phyloP scores from a whole-genome alignment of 768 basidiomycete species.

The Mycena pura region DNA sequence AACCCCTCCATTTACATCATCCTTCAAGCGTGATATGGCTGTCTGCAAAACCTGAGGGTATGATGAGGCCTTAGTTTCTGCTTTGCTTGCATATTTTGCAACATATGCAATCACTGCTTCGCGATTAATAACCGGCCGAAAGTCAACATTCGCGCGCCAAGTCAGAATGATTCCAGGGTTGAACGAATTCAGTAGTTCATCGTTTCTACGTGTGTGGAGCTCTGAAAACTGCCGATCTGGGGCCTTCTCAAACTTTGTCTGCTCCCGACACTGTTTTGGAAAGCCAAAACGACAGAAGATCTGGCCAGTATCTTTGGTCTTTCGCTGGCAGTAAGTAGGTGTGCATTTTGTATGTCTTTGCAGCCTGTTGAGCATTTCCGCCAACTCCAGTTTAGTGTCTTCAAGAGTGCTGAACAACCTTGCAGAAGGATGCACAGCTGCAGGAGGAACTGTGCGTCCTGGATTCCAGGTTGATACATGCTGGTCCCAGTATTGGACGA shows the following conservation, averaged over 20 bases:
- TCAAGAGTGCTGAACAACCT: slow-evolving; percentile 18
- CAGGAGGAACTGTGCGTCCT: slow-evolving; percentile 6
- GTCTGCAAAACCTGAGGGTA: slow-evolving; percentile 8
- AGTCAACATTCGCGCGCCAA: slow-evolving; percentile 36
- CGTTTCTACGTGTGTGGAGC: slow-evolving; percentile 25
- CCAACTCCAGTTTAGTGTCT: slow-evolving; percentile 33
- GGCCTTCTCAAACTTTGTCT: background rate
- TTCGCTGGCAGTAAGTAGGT: slow-evolving; percentile 32
- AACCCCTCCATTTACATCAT: slow-evolving; percentile 18
- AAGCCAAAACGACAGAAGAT: slow-evolving; percentile 30
- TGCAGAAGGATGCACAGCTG: slow-evolving; percentile 27
- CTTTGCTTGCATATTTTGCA: slow-evolving; percentile 29
- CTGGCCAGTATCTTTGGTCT: slow-evolving; percentile 26
- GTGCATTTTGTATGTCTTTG: slow-evolving; percentile 33
- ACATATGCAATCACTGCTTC: slow-evolving; percentile 30
- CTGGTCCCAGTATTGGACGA: slow-evolving; percentile 25
- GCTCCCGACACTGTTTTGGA: slow-evolving; percentile 23
- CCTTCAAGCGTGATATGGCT: slow-evolving; percentile 11
- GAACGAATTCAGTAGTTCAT: slow-evolving; percentile 30
- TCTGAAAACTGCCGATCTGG: background rate
- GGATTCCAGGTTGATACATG: slow-evolving; percentile 29
- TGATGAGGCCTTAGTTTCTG: slow-evolving; percentile 9
- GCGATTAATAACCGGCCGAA: slow-evolving; percentile 29
- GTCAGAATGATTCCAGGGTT: slow-evolving; percentile 27
- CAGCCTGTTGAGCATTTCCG: slow-evolving; percentile 30